Conservation (phyloP, 2,329 filamentous ascomycete species). For the Fusarium sp. region DNA sequence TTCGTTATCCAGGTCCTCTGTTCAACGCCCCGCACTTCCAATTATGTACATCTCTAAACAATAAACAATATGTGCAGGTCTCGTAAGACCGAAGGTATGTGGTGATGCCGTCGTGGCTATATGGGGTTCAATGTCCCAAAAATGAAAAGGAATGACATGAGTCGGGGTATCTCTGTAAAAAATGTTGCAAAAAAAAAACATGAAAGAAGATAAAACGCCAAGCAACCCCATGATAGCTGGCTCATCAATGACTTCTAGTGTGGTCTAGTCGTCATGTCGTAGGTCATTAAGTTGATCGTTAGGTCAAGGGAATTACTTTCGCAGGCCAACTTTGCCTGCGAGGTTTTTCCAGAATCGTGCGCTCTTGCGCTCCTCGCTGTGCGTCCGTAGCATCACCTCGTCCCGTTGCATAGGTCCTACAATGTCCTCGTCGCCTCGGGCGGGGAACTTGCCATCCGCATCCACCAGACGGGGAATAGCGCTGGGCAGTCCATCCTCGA, state of each 20-base stretch:
- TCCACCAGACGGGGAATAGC: conserved; percentile 77
- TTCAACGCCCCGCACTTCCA: conserved; percentile 37
- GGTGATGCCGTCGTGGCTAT: conserved; percentile 41
- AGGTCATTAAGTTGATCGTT: conserved; percentile 41
- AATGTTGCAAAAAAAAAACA: conserved; percentile 27
- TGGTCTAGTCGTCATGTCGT: conserved; percentile 40
- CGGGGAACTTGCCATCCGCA: conserved; percentile 85
- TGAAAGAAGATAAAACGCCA: conserved; percentile 33
- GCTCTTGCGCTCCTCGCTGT: conserved; percentile 57
- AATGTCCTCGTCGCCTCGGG: conserved; percentile 89
- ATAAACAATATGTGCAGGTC: conserved; percentile 40
- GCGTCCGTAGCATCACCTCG: conserved; percentile 61
- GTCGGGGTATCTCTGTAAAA: conserved; percentile 46
- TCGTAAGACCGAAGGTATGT: conserved; percentile 23
- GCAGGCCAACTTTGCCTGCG: conserved; percentile 57
- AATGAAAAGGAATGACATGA: conserved; percentile 44
- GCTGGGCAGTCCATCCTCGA: conserved; percentile 68
- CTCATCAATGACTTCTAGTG: conserved; percentile 32
- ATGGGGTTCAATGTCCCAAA: conserved; percentile 22
- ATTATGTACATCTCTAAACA: conserved; percentile 45
- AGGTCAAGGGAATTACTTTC: conserved; percentile 39
- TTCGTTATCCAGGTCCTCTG: conserved; percentile 35
- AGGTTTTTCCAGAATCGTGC: conserved; percentile 62
- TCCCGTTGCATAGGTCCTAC: conserved; percentile 87
- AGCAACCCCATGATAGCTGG: conserved; percentile 36